Base-by-base conservation (phyloP, 2,329 filamentous ascomycete species). In the Venturia asperata region DNA sequence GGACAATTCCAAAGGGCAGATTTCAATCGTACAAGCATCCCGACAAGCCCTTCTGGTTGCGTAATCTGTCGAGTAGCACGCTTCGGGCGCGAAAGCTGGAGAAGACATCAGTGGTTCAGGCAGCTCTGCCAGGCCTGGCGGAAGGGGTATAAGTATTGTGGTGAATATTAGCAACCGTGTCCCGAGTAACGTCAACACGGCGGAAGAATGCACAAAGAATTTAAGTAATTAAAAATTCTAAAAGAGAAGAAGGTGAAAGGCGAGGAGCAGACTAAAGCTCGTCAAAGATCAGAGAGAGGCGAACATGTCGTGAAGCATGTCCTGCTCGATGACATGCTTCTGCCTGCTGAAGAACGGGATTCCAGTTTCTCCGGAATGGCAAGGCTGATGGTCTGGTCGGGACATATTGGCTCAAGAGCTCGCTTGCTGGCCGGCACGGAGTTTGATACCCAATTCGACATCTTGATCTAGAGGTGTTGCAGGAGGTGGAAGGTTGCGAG, bases 1-100 rank as follows among this genome's bases (percentile, higher is more conserved):
- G 24, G 75, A 77, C 9, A 70, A 63, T 21, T 72, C 68, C 21
- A 79, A 70, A 3, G 75, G 73, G 67, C 79, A 81, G 62, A 72
- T 73, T 6, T 69, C 70, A 19, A 76, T 69, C 9, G 76, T 78
- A 66, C 75, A 77, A 27, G 66, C 66, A 37, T 71, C 70, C 39
- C 71, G 69, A 63, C 69, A 73, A 55, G 69, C 67, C 60, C 68
- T 68, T 47, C 63, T 58, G 13, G 66, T 67, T 17, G 69, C 65
- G 65, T 71, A 70, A 58, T 68, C 67, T 52, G 65, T 66, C 52
- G 68, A 67, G 67, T 47, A 73, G 68, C 10, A 76, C 60, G 27
- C 67, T 68, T 34, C 15, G 1, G 64, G 41, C 34, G 64, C 64
- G 24, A 45, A 21, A 15, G 37, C 58, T 24, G 37, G 37, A 19